Evolutionary conservation across 1,284 basidiomycete species (phyloP), one percentile per base, ranked within the genome.

Genomic region (Gomphus sp.): DNA sequence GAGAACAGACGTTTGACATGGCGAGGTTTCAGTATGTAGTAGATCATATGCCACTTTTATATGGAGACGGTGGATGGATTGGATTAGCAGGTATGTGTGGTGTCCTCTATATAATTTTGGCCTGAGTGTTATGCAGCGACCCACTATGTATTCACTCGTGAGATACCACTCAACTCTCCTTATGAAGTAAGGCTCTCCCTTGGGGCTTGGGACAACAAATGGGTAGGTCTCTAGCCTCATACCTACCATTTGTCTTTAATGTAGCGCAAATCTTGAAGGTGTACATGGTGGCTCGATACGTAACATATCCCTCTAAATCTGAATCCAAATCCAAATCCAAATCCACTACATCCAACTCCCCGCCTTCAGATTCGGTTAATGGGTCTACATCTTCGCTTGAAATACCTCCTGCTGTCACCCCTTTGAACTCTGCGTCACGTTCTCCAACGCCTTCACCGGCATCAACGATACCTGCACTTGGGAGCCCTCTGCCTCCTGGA

Each of bases 161-260:
- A 94, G 72, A 91, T 94, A 48, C 84, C 90, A 0, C 82, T 91
- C 52, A 74, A 89, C 14, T 68, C 79, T 1, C 70, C 71, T 7
- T 94, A 91, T 66, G 82, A 91, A 69, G 79, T 93, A 39, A 78
- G 87, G 56, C 70, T 82, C n/a, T 76, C 71, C 36, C 71, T 89
- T 16, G 85, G 74, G 4, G 78, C 82, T 3, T 94, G 90, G 89
- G 91, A 92, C 61, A 75, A 85, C 54, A 94, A 94, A 80, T 93
- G 91, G 91, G 87, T 91, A 63, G 64, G 81, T 71, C 28, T 58
- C 10, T 50, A 10, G 22, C 52, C 28, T 51, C 16, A 36, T 31
- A 53, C 51, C 22, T 16, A 58, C 37, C 45, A 39, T 45, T 53
- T 39, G 34, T 44, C 4, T 37, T 12, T 53, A 33, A 54, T 9